Conservation (phyloP, 208 protist species). For the Trypanosoma cruzi region DNA sequence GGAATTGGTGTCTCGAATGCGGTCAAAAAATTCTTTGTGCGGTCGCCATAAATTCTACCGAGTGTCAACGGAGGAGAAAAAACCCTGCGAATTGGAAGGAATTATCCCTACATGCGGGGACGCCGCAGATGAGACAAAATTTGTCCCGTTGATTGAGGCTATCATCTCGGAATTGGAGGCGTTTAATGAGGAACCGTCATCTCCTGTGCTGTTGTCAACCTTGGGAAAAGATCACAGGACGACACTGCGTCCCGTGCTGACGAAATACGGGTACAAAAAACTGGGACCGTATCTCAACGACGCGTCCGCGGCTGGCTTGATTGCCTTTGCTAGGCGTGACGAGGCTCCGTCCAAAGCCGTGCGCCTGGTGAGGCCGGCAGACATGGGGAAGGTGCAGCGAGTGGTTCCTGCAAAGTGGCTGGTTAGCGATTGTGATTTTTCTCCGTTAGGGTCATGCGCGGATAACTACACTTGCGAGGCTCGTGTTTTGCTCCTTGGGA, state of each 20-base stretch:
- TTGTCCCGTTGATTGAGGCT: slow-evolving; percentile 61
- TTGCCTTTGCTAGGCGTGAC: slow-evolving; percentile 49
- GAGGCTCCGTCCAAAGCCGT: slow-evolving; percentile 78
- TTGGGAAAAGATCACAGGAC: slow-evolving; percentile 85
- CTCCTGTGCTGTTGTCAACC: slow-evolving; percentile 80
- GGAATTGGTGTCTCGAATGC: not conserved
- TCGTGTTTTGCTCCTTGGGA: slow-evolving; percentile 92
- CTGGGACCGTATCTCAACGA: slow-evolving; percentile 82
- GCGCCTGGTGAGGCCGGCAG: slow-evolving; percentile 47
- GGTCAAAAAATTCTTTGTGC: slow-evolving; percentile 15
- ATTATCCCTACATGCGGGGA: not conserved
- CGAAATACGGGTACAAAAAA: slow-evolving; percentile 75
- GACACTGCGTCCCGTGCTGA: slow-evolving; percentile 56
- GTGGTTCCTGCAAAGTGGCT: slow-evolving; percentile 65
- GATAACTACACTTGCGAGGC: slow-evolving; percentile 54
- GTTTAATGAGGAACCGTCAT: slow-evolving; percentile 37
- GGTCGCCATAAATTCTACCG: slow-evolving; percentile 21
- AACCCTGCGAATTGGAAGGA: slow-evolving; percentile 18
- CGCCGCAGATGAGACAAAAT: slow-evolving; percentile 21
- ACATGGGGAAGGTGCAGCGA: slow-evolving; percentile 53
- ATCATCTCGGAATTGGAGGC: slow-evolving; percentile 65
- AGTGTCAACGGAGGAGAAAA: slow-evolving; percentile 9
- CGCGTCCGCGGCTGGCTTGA: slow-evolving; percentile 57
- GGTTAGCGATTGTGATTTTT: not conserved
- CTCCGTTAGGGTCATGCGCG: slow-evolving; percentile 41